Conservation (phyloP, 169 alveolate species). For the Theileria luwenshuni region DNA sequence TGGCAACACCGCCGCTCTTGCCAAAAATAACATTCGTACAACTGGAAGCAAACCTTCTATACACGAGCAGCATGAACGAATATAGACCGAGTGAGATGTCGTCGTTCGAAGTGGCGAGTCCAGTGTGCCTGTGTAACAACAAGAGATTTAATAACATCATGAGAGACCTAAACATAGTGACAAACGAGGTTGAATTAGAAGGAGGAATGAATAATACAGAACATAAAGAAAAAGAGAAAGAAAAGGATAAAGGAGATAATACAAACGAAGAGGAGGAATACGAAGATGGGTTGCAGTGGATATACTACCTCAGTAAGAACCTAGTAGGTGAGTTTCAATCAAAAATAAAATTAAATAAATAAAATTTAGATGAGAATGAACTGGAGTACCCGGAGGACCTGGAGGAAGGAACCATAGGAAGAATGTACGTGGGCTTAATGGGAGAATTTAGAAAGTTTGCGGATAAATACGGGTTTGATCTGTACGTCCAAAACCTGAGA, state of each 20-base stretch:
- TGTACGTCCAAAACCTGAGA: slow-evolving; percentile 22
- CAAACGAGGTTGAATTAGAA: not conserved
- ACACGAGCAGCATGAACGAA: slow-evolving; percentile 41
- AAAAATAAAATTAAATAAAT: no score
- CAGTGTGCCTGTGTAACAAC: slow-evolving; percentile 43
- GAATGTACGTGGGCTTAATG: slow-evolving; percentile 30
- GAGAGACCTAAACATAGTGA: not conserved
- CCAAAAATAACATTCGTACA: slow-evolving; percentile 46
- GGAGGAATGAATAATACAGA: not conserved
- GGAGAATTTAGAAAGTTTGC: slow-evolving; percentile 12
- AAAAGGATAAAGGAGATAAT: not conserved
- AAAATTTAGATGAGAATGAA: slow-evolving; percentile 23
- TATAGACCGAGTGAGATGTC: slow-evolving; percentile 37
- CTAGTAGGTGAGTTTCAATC: slow-evolving; percentile 4
- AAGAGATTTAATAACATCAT: slow-evolving; percentile 1
- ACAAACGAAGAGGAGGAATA: slow-evolving; percentile 9
- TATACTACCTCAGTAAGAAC: slow-evolving; percentile 21
- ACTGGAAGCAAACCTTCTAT: slow-evolving; percentile 28
- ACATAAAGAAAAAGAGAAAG: not conserved
- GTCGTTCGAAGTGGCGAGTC: slow-evolving; percentile 30
- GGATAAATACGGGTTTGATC: slow-evolving; percentile 34
- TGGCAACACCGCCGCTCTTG: slow-evolving; percentile 27
- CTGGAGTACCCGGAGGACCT: slow-evolving; percentile 25
- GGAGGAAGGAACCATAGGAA: slow-evolving; percentile 22
- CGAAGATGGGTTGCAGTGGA: slow-evolving; percentile 37